Base-by-base conservation (phyloP, 2,329 filamentous ascomycete species). In the Penicillium frequentans region DNA sequence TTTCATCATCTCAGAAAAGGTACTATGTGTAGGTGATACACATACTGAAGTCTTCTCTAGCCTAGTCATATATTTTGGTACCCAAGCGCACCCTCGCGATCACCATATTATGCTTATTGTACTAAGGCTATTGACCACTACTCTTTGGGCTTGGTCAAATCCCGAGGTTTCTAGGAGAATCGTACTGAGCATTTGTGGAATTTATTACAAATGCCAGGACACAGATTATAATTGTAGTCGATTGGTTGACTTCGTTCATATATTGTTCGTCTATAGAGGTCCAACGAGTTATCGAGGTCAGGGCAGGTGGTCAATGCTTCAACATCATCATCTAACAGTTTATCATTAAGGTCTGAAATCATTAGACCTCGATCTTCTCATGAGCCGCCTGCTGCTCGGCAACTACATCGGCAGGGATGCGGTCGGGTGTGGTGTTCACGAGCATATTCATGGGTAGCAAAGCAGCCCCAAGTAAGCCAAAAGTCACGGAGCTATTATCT, bases 401-500 rank as follows among this genome's bases (percentile, higher is more conserved):
- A 49, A 77, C 71, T 10, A 75, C 63, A 55, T 77, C 74, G 3
- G 74, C 75, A 1, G 75, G 75, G 43, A 77, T 77, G 1, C 63
- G 67, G 39, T 77, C 73, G 6, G 74, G 75, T 4, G 75, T 77
- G 16, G 70, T 64, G 56, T 77, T 77, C 13, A 76, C 74, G 13
- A 77, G 62, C 51, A 74, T 59, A 5, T 73, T 65, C 74, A 77
- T 77, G 2, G 75, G 75, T 1, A 66, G 55, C 14, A 76, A 31
- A 13, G 73, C 64, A 31, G 65, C 70, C 9, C 66, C 74, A 56
- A 77, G 74, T 5, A 77, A 68, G 14, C 50, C 74, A 45, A 77
- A 76, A 1, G 73, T 73, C 8, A 77, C 74, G 45, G 73, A 74
- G 57, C 74, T 77, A 52, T 14, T 19, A 29, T 2, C 11, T 13